phyloP scores from a whole-genome alignment of 73 alveolate genomes.

The Paramecium octaurelia region DNA sequence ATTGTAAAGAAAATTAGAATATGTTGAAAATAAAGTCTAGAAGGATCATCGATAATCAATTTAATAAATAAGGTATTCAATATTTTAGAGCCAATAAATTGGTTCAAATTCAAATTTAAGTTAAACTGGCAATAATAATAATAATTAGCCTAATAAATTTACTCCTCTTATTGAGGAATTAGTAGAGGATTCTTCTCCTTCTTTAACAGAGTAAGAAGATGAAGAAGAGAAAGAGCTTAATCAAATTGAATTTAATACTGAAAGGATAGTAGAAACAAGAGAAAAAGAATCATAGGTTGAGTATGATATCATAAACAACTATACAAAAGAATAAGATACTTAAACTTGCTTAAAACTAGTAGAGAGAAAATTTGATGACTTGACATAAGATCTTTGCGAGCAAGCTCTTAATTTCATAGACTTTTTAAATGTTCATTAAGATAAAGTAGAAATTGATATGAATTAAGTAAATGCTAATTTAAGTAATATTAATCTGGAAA shows the following conservation, averaged over 20 bases:
- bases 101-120: neutral
- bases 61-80: neutral
- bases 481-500: neutral
- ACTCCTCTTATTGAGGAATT: neutral
- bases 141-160: neutral
- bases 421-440: neutral
- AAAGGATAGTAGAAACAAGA: neutral
- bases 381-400: neutral
- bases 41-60: neutral
- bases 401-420: neutral
- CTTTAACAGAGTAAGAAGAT: neutral
- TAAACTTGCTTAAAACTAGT: neutral
- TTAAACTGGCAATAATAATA: neutral
- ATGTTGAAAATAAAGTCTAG: neutral
- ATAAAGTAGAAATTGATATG: neutral
- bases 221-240: slow-evolving; percentile 32
- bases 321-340: neutral
- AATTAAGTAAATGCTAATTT: neutral
- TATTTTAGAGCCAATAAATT: neutral
- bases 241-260: slow-evolving; percentile 4
- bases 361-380: neutral
- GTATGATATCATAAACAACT: neutral
- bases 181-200: neutral
- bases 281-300: neutral
- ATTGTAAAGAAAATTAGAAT: neutral